Conservation (phyloP, 306 rosid genomes). For the Morella rubra region DNA sequence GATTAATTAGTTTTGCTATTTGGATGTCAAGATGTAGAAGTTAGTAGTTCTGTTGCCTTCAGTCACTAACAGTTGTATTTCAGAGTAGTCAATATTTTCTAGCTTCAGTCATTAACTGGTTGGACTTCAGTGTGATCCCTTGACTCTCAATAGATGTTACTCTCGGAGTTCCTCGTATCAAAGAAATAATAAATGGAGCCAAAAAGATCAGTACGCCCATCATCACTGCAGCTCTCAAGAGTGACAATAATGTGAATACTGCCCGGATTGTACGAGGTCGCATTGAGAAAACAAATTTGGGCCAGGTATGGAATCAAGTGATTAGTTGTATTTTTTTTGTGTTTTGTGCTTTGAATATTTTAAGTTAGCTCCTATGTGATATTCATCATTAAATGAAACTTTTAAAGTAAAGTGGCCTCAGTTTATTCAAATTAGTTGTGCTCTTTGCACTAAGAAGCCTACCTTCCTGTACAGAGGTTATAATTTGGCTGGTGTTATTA, state of each 20-base stretch:
- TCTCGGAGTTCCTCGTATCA: slow-evolving; percentile 95
- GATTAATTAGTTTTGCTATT: slow-evolving; percentile 18
- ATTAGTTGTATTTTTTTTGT: slow-evolving; percentile 5
- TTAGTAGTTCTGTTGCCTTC: not conserved
- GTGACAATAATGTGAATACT: slow-evolving; percentile 45
- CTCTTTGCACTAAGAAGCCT: not conserved
- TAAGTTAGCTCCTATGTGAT: not conserved
- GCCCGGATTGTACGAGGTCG: slow-evolving; percentile 83
- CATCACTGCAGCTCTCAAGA: slow-evolving; percentile 71
- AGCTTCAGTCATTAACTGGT: slow-evolving; percentile 18
- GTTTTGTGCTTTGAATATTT: not conserved
- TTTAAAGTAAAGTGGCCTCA: not conserved
- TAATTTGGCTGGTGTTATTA: not conserved
- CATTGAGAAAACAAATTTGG: slow-evolving; percentile 84
- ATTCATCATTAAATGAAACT: not conserved
- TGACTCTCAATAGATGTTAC: slow-evolving; percentile 70
- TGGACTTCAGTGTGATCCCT: slow-evolving; percentile 39
- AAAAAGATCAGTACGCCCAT: slow-evolving; percentile 80
- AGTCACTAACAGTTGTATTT: slow-evolving; percentile 23
- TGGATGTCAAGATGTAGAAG: slow-evolving; percentile 10
- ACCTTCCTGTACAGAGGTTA: not conserved
- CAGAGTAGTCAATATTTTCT: slow-evolving; percentile 21
- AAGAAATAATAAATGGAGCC: slow-evolving; percentile 85
- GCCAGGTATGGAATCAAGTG: slow-evolving; percentile 57
- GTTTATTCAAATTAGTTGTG: not conserved